phyloP scores from a whole-genome alignment of 345 rosid genomes.

The Lumnitzera littorea region DNA sequence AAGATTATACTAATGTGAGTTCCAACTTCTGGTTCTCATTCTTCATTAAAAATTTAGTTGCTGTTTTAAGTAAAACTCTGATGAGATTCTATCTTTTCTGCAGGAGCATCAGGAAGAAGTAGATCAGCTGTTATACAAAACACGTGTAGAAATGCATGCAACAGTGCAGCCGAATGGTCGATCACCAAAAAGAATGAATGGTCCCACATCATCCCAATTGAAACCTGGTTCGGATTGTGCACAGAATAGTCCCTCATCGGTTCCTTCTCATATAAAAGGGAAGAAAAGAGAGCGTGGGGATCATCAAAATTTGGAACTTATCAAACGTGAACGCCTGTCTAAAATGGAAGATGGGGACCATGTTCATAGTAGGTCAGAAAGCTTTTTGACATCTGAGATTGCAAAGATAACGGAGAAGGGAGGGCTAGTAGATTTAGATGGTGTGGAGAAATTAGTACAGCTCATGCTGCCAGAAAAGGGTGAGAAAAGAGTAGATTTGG shows the following conservation, averaged over 20 bases:
- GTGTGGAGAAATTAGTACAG: conserved; percentile 74
- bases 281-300: conserved; percentile 88
- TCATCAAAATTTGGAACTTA: conserved; percentile 50
- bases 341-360: conserved; percentile 64
- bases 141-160: conserved; percentile 71
- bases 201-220: conserved; percentile 67
- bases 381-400: conserved; percentile 54
- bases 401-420: conserved; percentile 71
- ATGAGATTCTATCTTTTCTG: background rate
- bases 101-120: conserved; percentile 79
- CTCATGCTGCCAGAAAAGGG: conserved; percentile 60
- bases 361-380: conserved; percentile 42
- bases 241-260: conserved; percentile 49
- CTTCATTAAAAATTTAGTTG: background rate
- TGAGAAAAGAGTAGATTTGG: conserved; percentile 67
- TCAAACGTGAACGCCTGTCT: conserved; percentile 52
- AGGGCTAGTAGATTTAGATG: conserved; percentile 66
- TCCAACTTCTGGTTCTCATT: background rate
- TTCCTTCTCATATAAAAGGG: conserved; percentile 67
- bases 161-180: conserved; percentile 71
- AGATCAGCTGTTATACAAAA: conserved; percentile 58
- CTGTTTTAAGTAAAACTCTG: background rate
- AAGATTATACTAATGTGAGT: conserved; percentile 77
- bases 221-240: conserved; percentile 62
- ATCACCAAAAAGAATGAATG: conserved; percentile 69